Evolutionary conservation across 225 moss, liverwort and hornwort species (phyloP), one percentile per base, ranked within the genome.

Genomic region (Antitrichia curtipendula): DNA sequence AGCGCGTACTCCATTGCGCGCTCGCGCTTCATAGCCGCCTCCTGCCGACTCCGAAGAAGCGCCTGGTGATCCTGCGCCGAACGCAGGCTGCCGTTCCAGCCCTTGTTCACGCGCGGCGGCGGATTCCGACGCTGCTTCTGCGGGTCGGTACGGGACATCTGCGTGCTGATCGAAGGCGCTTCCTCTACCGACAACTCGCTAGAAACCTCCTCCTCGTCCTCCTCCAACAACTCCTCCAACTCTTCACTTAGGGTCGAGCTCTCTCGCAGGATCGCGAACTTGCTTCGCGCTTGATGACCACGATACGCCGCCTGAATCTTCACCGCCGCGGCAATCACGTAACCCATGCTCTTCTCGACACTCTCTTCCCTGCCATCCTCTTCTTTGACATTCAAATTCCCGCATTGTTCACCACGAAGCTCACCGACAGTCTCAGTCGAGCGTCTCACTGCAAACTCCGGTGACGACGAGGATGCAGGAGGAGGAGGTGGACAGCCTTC

Each of bases 1-100:
- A 94, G 88, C 28, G 94, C 92, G 60, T 94, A 94, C 83, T 94
- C 92, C 92, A 94, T 89, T 14, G 94, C 94, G 32, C 94, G 89
- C 87, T 94, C 94, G 22, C 94, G 92, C 80, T 94, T 94, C 85
- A 91, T 28, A 12, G 94, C 88, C 8, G 94, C 94, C 71, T 92
- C 94, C 60, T 94, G 92, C 38, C 88, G 91, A 47, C 85, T 90
- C 58, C 88, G 86, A 32, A 92, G 80, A 56, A 94, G 84, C 22
- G 91, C 87, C 75, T 94, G 89, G 82, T 90, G 92, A 85, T 94
- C 94, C 61, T 94, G 92, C 36, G 90, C 90, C 28, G 92, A 91
- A 24, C 92, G 94, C 8, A 94, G 87, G 84, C 94, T 94, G 19
- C 92, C 94, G 52, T 94, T 94, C 94, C 94, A 94, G 24, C 91